A percentile compares a stretch with the other conserved stretches of the same genome.
phyloP scores from a whole-genome alignment of 164 flowering plant genomes.

The Nelumbo lutea region DNA sequence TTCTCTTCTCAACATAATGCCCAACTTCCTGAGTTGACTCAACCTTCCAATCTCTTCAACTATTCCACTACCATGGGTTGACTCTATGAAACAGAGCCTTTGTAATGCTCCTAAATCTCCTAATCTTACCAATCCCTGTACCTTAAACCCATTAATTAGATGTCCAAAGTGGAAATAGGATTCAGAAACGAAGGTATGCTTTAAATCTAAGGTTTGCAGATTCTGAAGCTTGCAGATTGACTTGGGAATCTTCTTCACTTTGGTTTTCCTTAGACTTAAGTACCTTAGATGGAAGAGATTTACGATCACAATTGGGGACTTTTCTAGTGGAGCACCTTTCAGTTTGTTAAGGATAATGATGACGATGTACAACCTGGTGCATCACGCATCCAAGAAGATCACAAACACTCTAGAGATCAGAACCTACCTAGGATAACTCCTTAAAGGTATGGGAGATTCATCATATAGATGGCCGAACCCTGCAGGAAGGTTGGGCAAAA shows the following conservation, averaged over 20 bases:
- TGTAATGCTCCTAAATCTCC: not conserved
- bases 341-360: too few relatives aligned
- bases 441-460: too few relatives aligned
- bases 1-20: not conserved
- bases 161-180: not conserved
- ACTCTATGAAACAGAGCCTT: not conserved
- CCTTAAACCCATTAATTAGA: not conserved
- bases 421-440: too few relatives aligned
- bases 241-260: not conserved
- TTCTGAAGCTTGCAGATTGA: not conserved
- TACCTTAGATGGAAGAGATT: not conserved
- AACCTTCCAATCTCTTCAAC: not conserved
- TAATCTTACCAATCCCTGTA: not conserved
- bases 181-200: not conserved
- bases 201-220: not conserved
- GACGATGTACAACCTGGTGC: too few relatives aligned
- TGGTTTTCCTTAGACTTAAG: not conserved
- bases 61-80: not conserved
- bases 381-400: too few relatives aligned
- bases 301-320: not conserved
- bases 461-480: too few relatives aligned
- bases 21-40: conserved; percentile 1
- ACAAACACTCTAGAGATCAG: too few relatives aligned
- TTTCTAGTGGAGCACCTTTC: not conserved
- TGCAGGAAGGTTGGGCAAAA: too few relatives aligned